These are phyloP conservation scores for Chytridiales sp. DNA, from an alignment of 371 early-diverging fungal genomes.

Conservation along the genomic window DNA sequence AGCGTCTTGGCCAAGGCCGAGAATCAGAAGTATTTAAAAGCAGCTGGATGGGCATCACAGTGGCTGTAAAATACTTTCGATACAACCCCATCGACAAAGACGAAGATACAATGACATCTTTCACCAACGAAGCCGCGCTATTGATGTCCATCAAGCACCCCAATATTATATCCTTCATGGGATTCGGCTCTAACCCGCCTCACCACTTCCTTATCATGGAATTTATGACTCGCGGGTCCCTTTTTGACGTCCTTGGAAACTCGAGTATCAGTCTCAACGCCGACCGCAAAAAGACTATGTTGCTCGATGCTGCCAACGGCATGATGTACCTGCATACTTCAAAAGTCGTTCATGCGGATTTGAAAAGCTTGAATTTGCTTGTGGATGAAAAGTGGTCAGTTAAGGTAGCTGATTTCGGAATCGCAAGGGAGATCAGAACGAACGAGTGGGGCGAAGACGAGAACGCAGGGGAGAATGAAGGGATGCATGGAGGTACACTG, in stretches of 20 bases:
- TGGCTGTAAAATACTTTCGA: slow-evolving; percentile 16
- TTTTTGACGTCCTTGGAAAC: slow-evolving; percentile 1
- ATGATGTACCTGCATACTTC: slow-evolving; percentile 11
- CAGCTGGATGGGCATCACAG: slow-evolving; percentile 3
- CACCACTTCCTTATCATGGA: slow-evolving; percentile 10
- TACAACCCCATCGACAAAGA: background rate
- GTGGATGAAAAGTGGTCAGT: slow-evolving; percentile 12
- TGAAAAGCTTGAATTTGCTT: slow-evolving; percentile 16
- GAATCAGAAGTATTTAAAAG: slow-evolving; percentile 16
- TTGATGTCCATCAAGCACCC: slow-evolving; percentile 11
- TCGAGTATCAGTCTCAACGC: background rate
- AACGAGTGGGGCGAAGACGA: background rate
- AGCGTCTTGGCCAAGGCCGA: slow-evolving; percentile 7
- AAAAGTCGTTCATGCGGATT: slow-evolving; percentile 11
- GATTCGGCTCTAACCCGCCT: slow-evolving; percentile 1
- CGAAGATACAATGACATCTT: slow-evolving; percentile 4
- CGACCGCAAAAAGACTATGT: background rate
- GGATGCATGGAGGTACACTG: slow-evolving; percentile 5
- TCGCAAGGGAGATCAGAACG: slow-evolving; percentile 3
- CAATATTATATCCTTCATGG: slow-evolving; percentile 9
- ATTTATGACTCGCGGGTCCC: slow-evolving; percentile 8
- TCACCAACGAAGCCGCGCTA: slow-evolving; percentile 13
- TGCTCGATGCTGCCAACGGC: slow-evolving; percentile 3
- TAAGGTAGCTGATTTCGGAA: slow-evolving; percentile 17
- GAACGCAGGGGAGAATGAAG: background rate